Evolutionary conservation across 768 basidiomycete genomes (phyloP).

Genomic region (Lactarius quietus): DNA sequence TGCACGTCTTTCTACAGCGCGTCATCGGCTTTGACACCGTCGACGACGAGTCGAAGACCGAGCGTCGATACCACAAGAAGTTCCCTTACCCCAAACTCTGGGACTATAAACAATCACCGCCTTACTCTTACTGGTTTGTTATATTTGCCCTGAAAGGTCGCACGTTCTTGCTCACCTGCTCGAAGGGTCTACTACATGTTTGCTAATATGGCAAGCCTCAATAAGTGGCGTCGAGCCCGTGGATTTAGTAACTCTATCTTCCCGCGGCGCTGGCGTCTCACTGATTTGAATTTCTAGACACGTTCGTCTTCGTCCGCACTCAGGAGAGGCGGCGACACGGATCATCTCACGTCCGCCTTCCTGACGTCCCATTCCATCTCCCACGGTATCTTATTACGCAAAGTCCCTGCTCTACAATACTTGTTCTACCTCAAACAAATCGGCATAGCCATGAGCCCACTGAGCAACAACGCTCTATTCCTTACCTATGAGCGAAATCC

Average conservation of each 20-base stretch:
- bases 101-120: conserved; percentile 87
- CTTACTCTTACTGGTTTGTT: conserved; percentile 89
- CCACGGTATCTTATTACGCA: conserved; percentile 96
- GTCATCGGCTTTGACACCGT: conserved; percentile 98
- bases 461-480: conserved; percentile 98
- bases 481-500: conserved; percentile 96
- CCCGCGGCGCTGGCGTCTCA: background rate
- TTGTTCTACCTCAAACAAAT: conserved; percentile 98
- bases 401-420: conserved; percentile 96
- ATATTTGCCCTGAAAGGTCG: background rate
- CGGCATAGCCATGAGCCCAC: conserved; percentile 96
- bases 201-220: conserved; percentile 92
- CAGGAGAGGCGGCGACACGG: conserved; percentile 98
- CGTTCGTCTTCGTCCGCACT: conserved; percentile 94
- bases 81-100: conserved; percentile 90
- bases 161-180: conserved; percentile 13
- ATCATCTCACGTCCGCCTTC: conserved; percentile 95
- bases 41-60: conserved; percentile 95
- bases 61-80: conserved; percentile 88
- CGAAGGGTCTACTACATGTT: conserved; percentile 95
- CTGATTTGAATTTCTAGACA: conserved; percentile 50
- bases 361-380: conserved; percentile 97
- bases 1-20: conserved; percentile 92
- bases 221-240: conserved; percentile 82
- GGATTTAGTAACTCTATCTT: conserved; percentile 76